Base-by-base conservation (phyloP, 176 grass and related monocot genomes). In the Cenchrus americanus region DNA sequence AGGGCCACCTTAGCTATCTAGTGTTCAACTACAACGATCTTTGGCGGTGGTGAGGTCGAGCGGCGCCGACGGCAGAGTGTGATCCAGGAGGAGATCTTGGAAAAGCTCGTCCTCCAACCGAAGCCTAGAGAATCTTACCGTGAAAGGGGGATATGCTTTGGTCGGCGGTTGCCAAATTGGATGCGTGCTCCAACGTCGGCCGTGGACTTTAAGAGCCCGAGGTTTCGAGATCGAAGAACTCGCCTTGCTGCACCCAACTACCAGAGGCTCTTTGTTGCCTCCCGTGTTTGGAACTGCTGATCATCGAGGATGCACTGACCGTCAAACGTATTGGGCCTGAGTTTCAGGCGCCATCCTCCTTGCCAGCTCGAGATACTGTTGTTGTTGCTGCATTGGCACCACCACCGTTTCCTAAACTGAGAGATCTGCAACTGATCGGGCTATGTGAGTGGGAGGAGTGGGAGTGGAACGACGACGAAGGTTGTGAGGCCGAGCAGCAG, bases 241-340 rank as follows among this genome's bases (percentile, higher is more conserved):
- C 1, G 27, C 27, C 27, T 27, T 27, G 27, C 27, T 27, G 27
- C 27, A 27, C 27, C 27, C 1, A 27, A 27, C 27, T 27, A 27
- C 27, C 27, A 1, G 27, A 27, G 27, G 27, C 1, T 27, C 27
- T 27, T 27, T 27, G 27, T 27, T 27, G 27, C 27, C 27, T 27
- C 27, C 27, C 27, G 37, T 2, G 54, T 60, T 4, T 77, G 21
- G 37, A 60, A 61, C 0, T 1, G 0, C 5, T 77, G 1, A 2
- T 0, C 2, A 24, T 77, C 30, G 5, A 0, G 0, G 6, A 15
- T 17, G 54, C 54, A 1, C 73, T 53, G 9, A 11, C 19, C 19
- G 42, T 60, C 53, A 76, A 43, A 6, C 6, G 11, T 2, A 1
- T 76, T 15, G 73, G 73, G 0, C 54, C 52, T 0, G 19, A 76